Conservation (phyloP, 1,139 yeast species). For the Suhomyces choctaworum region DNA sequence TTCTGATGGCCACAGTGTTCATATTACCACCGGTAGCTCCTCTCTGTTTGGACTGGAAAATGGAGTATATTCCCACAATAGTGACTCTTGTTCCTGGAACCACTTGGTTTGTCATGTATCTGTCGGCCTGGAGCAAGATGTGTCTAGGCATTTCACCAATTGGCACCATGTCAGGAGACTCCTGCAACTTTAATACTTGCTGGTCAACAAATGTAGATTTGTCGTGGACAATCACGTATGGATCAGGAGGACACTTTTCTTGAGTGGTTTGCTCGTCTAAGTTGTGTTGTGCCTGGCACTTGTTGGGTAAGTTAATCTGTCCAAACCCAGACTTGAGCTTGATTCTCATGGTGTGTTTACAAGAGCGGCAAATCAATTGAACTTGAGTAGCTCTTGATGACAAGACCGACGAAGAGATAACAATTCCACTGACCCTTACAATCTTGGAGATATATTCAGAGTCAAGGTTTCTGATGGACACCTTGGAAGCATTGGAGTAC, state of each 20-base stretch:
- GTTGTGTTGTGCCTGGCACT: conserved; percentile 66
- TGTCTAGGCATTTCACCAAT: conserved; percentile 99
- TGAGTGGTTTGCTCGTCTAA: conserved; percentile 46
- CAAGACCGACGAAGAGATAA: conserved; percentile 87
- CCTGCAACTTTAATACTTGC: conserved; percentile 90
- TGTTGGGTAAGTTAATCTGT: conserved; percentile 71
- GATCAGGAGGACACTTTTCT: conserved; percentile 83
- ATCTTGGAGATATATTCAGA: conserved; percentile 88
- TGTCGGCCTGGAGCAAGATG: conserved; percentile 81
- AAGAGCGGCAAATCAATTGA: conserved; percentile 82
- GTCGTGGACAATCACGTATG: conserved; percentile 91
- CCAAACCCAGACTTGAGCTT: conserved; percentile 77
- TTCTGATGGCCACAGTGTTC: conserved; percentile 81
- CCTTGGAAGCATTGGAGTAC: conserved; percentile 68
- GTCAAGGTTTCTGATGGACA: conserved; percentile 75
- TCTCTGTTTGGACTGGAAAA: conserved; percentile 69
- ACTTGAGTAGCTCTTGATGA: conserved; percentile 85
- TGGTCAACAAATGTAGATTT: conserved; percentile 91
- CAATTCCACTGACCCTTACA: conserved; percentile 88
- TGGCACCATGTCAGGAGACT: conserved; percentile 96
- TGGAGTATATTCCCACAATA: conserved; percentile 87
- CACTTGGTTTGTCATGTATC: conserved; percentile 84
- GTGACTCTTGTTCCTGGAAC: conserved; percentile 96
- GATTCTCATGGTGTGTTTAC: conserved; percentile 75
- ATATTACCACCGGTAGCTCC: conserved; percentile 39